Evolutionary conservation across 148 eudicot species (phyloP).

Genomic region (Polygonum aviculare): DNA sequence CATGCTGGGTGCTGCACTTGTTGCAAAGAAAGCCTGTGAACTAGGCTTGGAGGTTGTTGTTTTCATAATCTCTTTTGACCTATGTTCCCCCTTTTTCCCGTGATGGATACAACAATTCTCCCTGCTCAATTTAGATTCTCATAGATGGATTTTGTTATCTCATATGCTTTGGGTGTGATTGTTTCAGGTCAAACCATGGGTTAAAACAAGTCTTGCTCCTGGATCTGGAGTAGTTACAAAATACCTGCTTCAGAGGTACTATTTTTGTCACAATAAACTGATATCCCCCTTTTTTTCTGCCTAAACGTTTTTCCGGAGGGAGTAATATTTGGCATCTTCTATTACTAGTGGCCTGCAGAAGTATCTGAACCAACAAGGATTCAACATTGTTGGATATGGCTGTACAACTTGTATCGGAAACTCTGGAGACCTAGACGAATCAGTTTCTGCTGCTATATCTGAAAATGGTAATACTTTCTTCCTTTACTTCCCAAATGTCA

Average conservation of each 20-base stretch:
- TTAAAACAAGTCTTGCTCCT: conserved; percentile 89
- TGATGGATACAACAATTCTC: background rate
- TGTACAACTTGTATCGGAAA: conserved; percentile 99
- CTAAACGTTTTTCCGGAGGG: background rate
- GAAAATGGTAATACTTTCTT: conserved; percentile 45
- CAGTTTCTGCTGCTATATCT: conserved; percentile 72
- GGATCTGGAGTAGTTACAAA: conserved; percentile 96
- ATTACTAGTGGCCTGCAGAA: conserved; percentile 67
- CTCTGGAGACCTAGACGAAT: conserved; percentile 92
- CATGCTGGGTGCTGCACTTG: conserved; percentile 97
- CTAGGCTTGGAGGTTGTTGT: conserved; percentile 78
- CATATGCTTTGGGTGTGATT: conserved; percentile 30
- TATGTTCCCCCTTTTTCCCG: background rate
- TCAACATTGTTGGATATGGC: conserved; percentile 85
- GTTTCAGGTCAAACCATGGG: conserved; percentile 82
- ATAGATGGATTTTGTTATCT: background rate
- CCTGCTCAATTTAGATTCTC: background rate
- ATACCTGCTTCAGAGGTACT: conserved; percentile 66
- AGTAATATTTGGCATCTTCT: background rate
- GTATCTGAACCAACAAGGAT: conserved; percentile 87
- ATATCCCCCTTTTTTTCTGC: background rate
- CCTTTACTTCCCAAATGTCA: background rate
- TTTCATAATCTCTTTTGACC: conserved; percentile 6
- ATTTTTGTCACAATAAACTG: background rate
- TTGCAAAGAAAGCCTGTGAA: conserved; percentile 94